A percentile compares a stretch with the other conserved stretches of the same genome.
phyloP scores from a whole-genome alignment of 306 rosid species.

The Astragalus membranaceus region DNA sequence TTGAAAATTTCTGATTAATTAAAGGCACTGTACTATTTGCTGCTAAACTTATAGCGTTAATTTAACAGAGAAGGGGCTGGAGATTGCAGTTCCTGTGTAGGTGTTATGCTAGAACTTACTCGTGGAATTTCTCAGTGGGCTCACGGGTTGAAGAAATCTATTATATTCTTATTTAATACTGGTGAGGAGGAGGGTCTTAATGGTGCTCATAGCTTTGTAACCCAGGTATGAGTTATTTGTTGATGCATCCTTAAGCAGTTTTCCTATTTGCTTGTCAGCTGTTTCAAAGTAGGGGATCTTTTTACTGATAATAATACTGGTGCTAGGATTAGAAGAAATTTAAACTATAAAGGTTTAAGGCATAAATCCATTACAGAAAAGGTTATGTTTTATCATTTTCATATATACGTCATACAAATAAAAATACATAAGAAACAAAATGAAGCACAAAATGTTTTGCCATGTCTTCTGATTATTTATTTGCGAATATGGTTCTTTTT shows the following conservation, averaged over 20 bases:
- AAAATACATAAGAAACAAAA: not conserved
- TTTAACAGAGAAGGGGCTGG: slow-evolving; percentile 93
- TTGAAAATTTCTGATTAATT: not conserved
- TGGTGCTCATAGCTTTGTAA: slow-evolving; percentile 97
- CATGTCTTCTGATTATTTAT: not conserved
- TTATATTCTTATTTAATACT: slow-evolving; percentile 87
- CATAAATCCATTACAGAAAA: not conserved
- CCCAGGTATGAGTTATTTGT: slow-evolving; percentile 60
- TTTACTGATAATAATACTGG: not conserved
- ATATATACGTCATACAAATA: not conserved
- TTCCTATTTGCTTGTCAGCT: not conserved
- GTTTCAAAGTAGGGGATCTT: not conserved
- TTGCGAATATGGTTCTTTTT: not conserved
- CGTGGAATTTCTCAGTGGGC: slow-evolving; percentile 97
- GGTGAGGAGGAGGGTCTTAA: slow-evolving; percentile 97
- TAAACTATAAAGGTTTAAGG: not conserved
- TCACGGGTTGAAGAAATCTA: slow-evolving; percentile 76
- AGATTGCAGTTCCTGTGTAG: slow-evolving; percentile 93
- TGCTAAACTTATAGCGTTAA: slow-evolving; percentile 8
- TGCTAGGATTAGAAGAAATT: slow-evolving; percentile 10
- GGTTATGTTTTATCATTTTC: too few relatives aligned
- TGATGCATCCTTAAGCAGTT: slow-evolving; percentile 4
- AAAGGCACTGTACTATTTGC: not conserved
- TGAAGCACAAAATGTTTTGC: not conserved
- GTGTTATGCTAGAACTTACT: slow-evolving; percentile 95